Base-by-base conservation (phyloP, 352 stramenopile species). In the Pythium rishiriense region DNA sequence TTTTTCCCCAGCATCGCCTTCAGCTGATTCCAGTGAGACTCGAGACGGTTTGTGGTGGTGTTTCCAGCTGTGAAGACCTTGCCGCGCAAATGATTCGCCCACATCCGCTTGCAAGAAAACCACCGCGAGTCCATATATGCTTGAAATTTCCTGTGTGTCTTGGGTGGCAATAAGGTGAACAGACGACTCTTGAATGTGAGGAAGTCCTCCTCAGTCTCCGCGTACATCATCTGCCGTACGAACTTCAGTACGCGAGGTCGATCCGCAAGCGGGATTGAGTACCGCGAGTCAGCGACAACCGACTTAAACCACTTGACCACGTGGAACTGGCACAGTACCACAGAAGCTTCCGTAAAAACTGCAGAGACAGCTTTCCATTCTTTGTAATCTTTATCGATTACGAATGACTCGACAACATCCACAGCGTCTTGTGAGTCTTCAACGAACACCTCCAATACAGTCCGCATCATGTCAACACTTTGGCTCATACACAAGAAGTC, bases 331-430 rank as follows among this genome's bases (percentile, higher is more conserved):
- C 61, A 70, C 19, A 70, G 52, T 3, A 70, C 19, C 1, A 70
- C 49, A 4, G 48, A 15, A 0, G 62, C 37, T 6, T 39, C 0
- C 1, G 35, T 42, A 43, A 70, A 62, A 0, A 54, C 39, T 0
- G 52, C 25, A 0, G 61, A 26, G 1, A 70, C 22, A 0, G 65
- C 53, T 8, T 15, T 31, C 62, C 57, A 74, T 17, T 74, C 67
- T 7, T 17, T 67, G 17, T 65, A 74, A 26, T 74, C 67, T 26
- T 74, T 74, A 39, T 70, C 67, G 12, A 74, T 74, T 0, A 70
- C 33, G 19, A 70, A 46, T 2, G 67, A 64, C 15, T 64, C 35
- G 2, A 62, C 58, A 0, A 26, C 41, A 5, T 33, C 26, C 7
- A 25, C 7, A 0, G 24, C 42, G 9, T 3, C n/a, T 4, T 31